These are phyloP conservation scores for Blastomyces emzantsi DNA, from an alignment of 2,329 filamentous ascomycete genomes.

Conservation along the genomic window DNA sequence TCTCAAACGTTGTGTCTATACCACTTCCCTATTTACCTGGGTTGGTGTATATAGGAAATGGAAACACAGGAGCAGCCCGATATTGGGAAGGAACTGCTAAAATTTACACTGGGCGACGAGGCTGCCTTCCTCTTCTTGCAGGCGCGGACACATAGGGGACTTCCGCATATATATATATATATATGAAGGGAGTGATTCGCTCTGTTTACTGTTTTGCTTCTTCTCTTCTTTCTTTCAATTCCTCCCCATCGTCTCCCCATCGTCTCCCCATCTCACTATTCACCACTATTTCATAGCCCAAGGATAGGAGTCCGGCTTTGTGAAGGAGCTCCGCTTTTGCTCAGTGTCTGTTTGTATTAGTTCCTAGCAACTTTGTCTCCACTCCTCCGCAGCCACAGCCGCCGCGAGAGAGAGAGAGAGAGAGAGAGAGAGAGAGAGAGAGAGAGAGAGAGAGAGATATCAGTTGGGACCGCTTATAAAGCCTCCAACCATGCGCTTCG, in stretches of 20 bases:
- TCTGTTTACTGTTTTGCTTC: conserved; percentile 2
- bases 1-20: too few species aligned
- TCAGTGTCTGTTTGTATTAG: background rate
- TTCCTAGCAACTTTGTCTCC: background rate
- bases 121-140: background rate
- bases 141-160: background rate
- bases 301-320: background rate
- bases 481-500: conserved; percentile 58
- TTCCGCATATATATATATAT: too few species aligned
- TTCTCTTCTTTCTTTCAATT: background rate
- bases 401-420: background rate
- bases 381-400: too few species aligned
- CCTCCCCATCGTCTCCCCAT: too few species aligned
- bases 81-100: background rate
- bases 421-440: background rate
- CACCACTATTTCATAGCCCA: background rate
- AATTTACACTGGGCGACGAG: background rate
- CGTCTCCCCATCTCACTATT: background rate
- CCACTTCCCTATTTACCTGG: too few species aligned
- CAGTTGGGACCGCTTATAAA: too few species aligned
- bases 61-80: background rate
- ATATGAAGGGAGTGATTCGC: background rate
- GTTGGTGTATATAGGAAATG: too few species aligned
- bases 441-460: background rate
- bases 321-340: background rate